Evolutionary conservation across 2,329 filamentous ascomycete species (phyloP), one percentile per base, ranked within the genome.

Genomic region (Colletotrichum sp.): DNA sequence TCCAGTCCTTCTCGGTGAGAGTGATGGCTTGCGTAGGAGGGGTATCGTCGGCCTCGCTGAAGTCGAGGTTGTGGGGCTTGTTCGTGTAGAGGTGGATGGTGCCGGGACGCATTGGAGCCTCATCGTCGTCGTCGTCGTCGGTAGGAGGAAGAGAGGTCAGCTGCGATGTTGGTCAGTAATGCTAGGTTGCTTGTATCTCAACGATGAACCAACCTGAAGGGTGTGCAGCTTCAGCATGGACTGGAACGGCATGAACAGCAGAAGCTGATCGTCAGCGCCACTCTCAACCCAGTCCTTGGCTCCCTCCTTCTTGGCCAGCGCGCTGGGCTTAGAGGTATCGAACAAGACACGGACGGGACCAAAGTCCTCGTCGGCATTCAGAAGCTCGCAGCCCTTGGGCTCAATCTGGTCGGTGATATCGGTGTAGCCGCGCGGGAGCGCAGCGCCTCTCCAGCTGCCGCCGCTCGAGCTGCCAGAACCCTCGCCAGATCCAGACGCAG

Each of bases 181-280:
- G 18, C 60, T 36, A 16, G 5, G 5, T 15, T 18, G 16, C 24
- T 24, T 21, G 16, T 13, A 21, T 16, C 16, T 30, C n/a, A 34
- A 28, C 18, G 32, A 18, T 13, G 26, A 28, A 78, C 86, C 74
- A 86, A 92, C 92, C 88, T 93, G 92, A 36, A 94, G 86, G 13
- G 95, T 96, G 86, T 98, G 96, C 68, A 99, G 90, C 88, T 99
- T 99, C 79, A 98, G 84, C 64, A 93, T 95, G 36, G 94, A 92
- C 84, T 96, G 94, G 87, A 99, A 98, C 1, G 97, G 96, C 73
- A 98, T 90, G 85, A 93, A 99, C 63, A 99, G 90, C 90, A 99
- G 95, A 77, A 99, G 88, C 88, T 99, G 97, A 87, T 99, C 96
- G 83, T 99, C 97, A 44, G 96, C 98, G 82, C 98, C 96, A 84